Base-by-base conservation (phyloP, 495 filamentous ascomycete species). In the Cairneyella variabilis region DNA sequence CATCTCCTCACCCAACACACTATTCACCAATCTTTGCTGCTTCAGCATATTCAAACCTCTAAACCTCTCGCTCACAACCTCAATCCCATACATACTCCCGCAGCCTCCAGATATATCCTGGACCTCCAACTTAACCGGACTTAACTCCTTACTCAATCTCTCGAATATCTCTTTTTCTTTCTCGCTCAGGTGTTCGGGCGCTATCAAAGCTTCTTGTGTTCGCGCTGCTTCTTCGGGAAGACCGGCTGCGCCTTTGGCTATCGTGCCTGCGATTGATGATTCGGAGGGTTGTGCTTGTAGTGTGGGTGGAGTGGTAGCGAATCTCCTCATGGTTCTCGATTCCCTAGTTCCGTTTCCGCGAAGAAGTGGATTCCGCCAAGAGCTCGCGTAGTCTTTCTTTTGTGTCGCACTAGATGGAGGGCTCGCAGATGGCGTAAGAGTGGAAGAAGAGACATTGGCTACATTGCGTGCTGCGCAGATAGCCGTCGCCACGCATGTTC, bases 61-160 rank as follows among this genome's bases (percentile, higher is more conserved):
- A 66, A 90, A 90, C 68, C 71, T 77, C 45, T 75, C 70, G 17
- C 82, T 84, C 47, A 74, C 69, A 56, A 89, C 80, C 55, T 89
- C 83, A 56, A 90, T 81, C 49, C 75, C 81, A 68, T 89, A 90
- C 86, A 90, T 89, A 51, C 78, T 82, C 40, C 86, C 86, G 68
- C 86, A 90, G 25, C 86, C 86, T 30, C 86, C 86, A n/a, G 78
- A 83, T 46, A 90, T 78, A 66, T 90, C 86, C 62, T 82, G 83
- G n/a, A 90, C 86, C 66, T 76, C 69, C 10, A 82, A 61, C 48
- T 61, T 66, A 20, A 54, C 63, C 16, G 74, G 72, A 21, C 63
- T 53, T 40, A 82, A 60, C 54, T 68, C 69, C 8, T 52, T 60
- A 36, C 60, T 69, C 37, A 82, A 61, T 37, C 71, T 73, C 20